Base-by-base conservation (phyloP, 129 eudicot genomes). In the Calendula officinalis region DNA sequence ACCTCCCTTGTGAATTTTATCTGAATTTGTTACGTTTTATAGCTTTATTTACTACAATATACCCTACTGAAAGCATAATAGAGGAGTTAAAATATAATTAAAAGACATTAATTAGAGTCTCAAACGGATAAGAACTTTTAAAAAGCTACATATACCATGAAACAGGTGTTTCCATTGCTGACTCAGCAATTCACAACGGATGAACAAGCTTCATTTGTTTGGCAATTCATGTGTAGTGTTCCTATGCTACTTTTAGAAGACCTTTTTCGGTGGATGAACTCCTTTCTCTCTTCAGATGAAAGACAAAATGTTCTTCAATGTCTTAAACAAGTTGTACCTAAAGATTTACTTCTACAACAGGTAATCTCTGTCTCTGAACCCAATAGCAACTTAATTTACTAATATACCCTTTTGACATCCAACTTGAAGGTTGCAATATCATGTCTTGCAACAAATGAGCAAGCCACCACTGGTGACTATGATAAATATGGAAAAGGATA, bases 211-310 rank as follows among this genome's bases (percentile, higher is more conserved):
- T 80, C 82, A 17, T 86, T 89, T 40, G 85, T 88, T 34, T 89
- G 99, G 99, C 95, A 89, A 71, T 86, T 78, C 62, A 75, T 94
- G 67, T 94, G 99, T 77, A 83, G 87, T 62, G 84, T 94, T 56
- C 99, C 99, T n/a, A 61, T 86, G 64, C 71, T 75, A 56, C 78
- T 94, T 22, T 72, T 94, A 75, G 86, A 84, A 73, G 95, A 81
- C 14, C 76, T 94, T 57, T 75, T 86, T 41, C 90, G 87, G 45
- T 88, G 99, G 99, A 71, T 89, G 83, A 68, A 80, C 33, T 72
- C 78, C 36, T 78, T 72, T 75, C 91, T 94, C 58, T 81, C 88
- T 66, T 52, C 77, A 68, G 84, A 83, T 7, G 95, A 89, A 69
- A 75, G 81, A 49, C 30, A 63, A 48, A 82, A 79, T 51, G 56